Evolutionary conservation across 495 filamentous ascomycete genomes (phyloP).

Genomic region (Aspergillus taichungensis): DNA sequence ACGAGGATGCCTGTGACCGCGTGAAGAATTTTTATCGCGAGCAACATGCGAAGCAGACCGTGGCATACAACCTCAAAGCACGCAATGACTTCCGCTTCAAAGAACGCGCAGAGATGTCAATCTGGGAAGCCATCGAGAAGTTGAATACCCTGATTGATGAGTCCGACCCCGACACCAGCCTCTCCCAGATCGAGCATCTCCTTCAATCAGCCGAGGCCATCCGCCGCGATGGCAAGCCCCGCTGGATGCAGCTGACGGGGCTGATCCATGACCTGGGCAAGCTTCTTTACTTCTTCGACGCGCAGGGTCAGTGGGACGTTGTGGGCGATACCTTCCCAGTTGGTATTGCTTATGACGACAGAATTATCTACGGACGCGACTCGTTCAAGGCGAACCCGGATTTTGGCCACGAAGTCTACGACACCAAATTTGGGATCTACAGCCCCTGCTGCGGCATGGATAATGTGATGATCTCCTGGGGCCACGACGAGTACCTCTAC

Average conservation of each 20-base stretch:
- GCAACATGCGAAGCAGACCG: constrained; percentile 77
- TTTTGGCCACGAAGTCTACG: constrained; percentile 53
- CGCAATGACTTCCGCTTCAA: constrained; percentile 61
- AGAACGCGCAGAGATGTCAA: constrained; percentile 62
- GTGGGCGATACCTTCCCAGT: constrained; percentile 90
- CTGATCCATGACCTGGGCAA: constrained; percentile 90
- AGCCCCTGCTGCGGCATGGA: constrained; percentile 65
- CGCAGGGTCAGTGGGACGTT: constrained; percentile 83
- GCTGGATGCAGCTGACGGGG: constrained; percentile 86
- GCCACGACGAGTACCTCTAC: constrained; percentile 88
- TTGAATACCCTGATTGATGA: constrained; percentile 84
- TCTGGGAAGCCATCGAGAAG: constrained; percentile 88
- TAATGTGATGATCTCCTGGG: constrained; percentile 83
- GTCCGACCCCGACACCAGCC: constrained; percentile 76
- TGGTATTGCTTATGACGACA: constrained; percentile 69
- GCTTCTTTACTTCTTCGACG: constrained; percentile 75
- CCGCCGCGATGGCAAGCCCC: constrained; percentile 76
- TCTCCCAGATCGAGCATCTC: constrained; percentile 81
- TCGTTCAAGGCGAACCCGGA: constrained; percentile 70
- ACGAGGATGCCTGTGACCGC: constrained; percentile 66
- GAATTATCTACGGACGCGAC: constrained; percentile 66
- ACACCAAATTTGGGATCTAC: constrained; percentile 71
- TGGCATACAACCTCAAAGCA: constrained; percentile 72
- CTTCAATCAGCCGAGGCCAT: constrained; percentile 83
- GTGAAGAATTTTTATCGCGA: constrained; percentile 78